Evolutionary conservation across 768 basidiomycete genomes (phyloP).

Genomic region (Gautieria morchelliformis): DNA sequence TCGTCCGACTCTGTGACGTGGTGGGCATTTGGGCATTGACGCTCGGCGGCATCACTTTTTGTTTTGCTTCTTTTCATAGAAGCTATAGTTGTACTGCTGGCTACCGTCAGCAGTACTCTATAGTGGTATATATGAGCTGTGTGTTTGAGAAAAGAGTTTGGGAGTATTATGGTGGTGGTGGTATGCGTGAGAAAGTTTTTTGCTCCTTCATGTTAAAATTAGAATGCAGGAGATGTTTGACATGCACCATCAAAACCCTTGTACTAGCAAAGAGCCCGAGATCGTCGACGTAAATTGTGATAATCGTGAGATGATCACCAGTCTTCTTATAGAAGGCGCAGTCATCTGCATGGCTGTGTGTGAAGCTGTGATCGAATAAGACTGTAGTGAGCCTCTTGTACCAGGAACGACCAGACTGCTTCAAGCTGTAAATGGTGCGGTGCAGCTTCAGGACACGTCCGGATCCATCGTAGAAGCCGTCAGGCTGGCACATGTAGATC

Average conservation of each 20-base stretch:
- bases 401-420: constrained; percentile 23
- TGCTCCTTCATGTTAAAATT: constrained; percentile 26
- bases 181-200: too few species aligned
- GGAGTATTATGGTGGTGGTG: too few species aligned
- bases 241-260: neutral
- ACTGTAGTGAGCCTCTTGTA: constrained; percentile 17
- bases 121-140: too few species aligned
- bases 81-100: too few species aligned
- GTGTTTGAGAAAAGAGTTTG: too few species aligned
- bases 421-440: constrained; percentile 21
- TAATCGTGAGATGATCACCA: constrained; percentile 8
- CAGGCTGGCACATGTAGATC: constrained; percentile 24
- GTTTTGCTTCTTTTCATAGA: too few species aligned
- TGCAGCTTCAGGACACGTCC: constrained; percentile 14
- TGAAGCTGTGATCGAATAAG: constrained; percentile 17
- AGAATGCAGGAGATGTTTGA: constrained; percentile 7
- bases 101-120: too few species aligned
- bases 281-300: constrained; percentile 25
- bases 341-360: constrained; percentile 11
- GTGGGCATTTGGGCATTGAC: too few species aligned
- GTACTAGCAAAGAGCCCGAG: constrained; percentile 13
- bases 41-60: too few species aligned
- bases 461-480: constrained; percentile 12
- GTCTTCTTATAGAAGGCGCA: constrained; percentile 15
- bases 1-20: too few species aligned